Conservation (phyloP, 129 eudicot genomes). For the Chrysanthemum lavandulifolium region DNA sequence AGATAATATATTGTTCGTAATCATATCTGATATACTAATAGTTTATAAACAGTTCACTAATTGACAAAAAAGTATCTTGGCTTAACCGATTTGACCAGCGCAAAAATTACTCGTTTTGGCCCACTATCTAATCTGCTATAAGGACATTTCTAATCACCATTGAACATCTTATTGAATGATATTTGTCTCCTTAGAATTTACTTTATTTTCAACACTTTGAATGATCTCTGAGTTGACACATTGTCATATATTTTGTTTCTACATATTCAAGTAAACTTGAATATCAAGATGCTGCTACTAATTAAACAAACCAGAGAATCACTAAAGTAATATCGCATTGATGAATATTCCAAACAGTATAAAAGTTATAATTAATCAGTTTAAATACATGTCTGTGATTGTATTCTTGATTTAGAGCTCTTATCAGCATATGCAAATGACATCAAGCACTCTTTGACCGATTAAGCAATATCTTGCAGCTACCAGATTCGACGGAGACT, state of each 20-base stretch:
- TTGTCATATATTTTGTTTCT: constrained; percentile 7
- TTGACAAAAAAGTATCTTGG: background rate
- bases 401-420: background rate
- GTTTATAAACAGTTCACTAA: background rate
- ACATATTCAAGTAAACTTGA: background rate
- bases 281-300: constrained; percentile 15
- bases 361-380: constrained; percentile 3
- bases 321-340: too few relatives aligned
- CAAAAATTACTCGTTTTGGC: background rate
- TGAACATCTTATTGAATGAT: background rate
- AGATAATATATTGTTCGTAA: background rate
- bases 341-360: too few relatives aligned
- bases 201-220: background rate
- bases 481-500: constrained; percentile 87
- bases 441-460: constrained; percentile 15
- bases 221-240: background rate
- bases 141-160: background rate
- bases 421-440: constrained; percentile 13
- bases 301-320: background rate
- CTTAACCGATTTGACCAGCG: background rate
- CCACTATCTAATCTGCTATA: background rate
- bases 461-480: constrained; percentile 47
- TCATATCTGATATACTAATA: background rate
- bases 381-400: constrained; percentile 3
- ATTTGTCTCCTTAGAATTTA: constrained; percentile 5